Evolutionary conservation across 139 green algal species (phyloP), one percentile per base, ranked within the genome.

Genomic region (Chlorokybus atmophyticus): DNA sequence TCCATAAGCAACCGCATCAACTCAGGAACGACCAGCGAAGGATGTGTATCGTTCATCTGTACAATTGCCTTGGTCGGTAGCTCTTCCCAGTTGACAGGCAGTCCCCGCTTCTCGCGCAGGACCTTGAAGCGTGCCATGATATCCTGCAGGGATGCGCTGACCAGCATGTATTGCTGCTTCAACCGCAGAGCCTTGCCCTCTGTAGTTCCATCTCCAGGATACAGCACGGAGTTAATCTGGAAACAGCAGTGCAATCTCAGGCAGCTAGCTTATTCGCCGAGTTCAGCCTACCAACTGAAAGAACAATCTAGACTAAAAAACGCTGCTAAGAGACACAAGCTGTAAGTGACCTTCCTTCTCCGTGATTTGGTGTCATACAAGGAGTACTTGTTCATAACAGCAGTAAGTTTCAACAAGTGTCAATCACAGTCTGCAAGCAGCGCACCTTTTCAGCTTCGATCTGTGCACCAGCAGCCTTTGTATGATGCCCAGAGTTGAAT

Each of bases 41-140:
- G 91, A 72, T 97, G 91, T 0, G 91, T 97, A 79, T 98, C 91
- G 70, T 98, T 96, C 75, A 96, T 80, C 84, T 98, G 91, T 72
- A 98, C 86, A 32, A 62, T 65, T 0, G 57, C 57, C 58, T 77
- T 73, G 14, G 66, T 55, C 26, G 64, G 64, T n/a, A 77, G 35
- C 3, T 62, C 23, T 19, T 49, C n/a, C 69, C 64, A 74, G 39
- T 62, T 64, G 28, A 47, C 52, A 27, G 17, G 14, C 27, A 41
- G n/a, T n/a, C 39, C 23, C 25, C 44, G 23, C 28, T 21, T 25
- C 6, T 38, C 63, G 24, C 25, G 32, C 6, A 57, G 30, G 17
- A 38, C 39, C 48, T 65, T 57, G 52, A 77, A 77, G 2, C 29
- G 27, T 17, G 64, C 57, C 21, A 77, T 30, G 42, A 77, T 77